phyloP scores from a whole-genome alignment of 1,139 yeast genomes.

The Geotrichum cucujoidarum region DNA sequence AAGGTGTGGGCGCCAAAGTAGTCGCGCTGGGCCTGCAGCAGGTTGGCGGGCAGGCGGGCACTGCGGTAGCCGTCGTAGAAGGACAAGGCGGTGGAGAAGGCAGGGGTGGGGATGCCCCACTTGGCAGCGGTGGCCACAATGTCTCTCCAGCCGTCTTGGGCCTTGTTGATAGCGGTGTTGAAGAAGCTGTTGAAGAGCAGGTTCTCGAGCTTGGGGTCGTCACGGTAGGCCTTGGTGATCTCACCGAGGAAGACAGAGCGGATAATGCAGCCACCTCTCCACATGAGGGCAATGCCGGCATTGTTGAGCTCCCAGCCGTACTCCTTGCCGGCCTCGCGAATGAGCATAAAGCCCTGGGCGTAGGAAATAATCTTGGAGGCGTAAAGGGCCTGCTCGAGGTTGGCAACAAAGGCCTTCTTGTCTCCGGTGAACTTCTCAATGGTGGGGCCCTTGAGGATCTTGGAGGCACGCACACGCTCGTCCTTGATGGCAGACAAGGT shows the following conservation, averaged over 20 bases:
- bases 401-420: conserved; percentile 79
- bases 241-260: conserved; percentile 97
- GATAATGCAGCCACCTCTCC: conserved; percentile 99
- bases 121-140: conserved; percentile 72
- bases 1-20: conserved; percentile 99
- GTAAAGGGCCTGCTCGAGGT: conserved; percentile 95
- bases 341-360: conserved; percentile 99
- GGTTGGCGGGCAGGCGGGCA: conserved; percentile 91
- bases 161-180: conserved; percentile 83
- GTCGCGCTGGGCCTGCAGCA: conserved; percentile 98
- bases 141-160: conserved; percentile 94
- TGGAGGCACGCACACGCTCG: conserved; percentile 86
- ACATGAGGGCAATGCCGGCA: conserved; percentile 98
- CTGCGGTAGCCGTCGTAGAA: conserved; percentile 99
- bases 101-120: conserved; percentile 95
- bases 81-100: conserved; percentile 92
- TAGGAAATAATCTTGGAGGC: conserved; percentile 98
- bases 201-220: conserved; percentile 90
- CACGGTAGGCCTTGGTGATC: conserved; percentile 93
- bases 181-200: conserved; percentile 94
- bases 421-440: conserved; percentile 56
- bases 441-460: conserved; percentile 74
- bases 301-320: conserved; percentile 96
- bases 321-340: conserved; percentile 96
- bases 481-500: conserved; percentile 87